A percentile compares a stretch with the other conserved stretches of the same genome.
Conservation (phyloP, 2,329 filamentous ascomycete genomes). For the Diatrype stigma region DNA sequence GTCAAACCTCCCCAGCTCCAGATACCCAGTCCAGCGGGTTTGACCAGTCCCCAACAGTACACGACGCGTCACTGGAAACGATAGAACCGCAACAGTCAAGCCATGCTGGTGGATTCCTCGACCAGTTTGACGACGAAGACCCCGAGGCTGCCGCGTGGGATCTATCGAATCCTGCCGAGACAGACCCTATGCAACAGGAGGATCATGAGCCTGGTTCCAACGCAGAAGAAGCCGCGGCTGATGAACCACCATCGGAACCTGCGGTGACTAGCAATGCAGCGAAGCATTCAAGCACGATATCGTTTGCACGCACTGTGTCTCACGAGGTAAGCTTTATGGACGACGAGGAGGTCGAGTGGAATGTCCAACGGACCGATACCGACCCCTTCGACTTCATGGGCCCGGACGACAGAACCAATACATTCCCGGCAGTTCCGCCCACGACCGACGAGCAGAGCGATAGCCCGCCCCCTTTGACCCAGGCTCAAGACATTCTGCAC, state of each 20-base stretch:
- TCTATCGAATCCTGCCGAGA: slow-evolving; percentile 10
- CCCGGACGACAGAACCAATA: slow-evolving; percentile 55
- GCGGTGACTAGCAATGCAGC: slow-evolving; percentile 27
- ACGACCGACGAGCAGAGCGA: slow-evolving; percentile 27
- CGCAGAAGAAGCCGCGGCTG: slow-evolving; percentile 9
- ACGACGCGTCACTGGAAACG: slow-evolving; percentile 10
- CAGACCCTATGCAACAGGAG: slow-evolving; percentile 7
- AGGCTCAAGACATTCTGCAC: slow-evolving; percentile 50
- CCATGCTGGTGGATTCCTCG: slow-evolving; percentile 13
- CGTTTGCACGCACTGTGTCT: slow-evolving; percentile 61
- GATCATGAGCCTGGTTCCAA: slow-evolving; percentile 7
- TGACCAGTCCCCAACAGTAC: slow-evolving; percentile 8
- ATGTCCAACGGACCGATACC: slow-evolving; percentile 44
- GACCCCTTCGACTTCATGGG: slow-evolving; percentile 60
- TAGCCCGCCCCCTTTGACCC: slow-evolving; percentile 42
- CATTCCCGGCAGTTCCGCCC: slow-evolving; percentile 55
- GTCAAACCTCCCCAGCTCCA: slow-evolving; percentile 3
- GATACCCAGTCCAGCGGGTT: slow-evolving; percentile 5
- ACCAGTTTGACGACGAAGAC: slow-evolving; percentile 22
- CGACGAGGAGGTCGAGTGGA: slow-evolving; percentile 57
- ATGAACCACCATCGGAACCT: slow-evolving; percentile 5
- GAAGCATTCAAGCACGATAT: slow-evolving; percentile 58
- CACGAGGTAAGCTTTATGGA: slow-evolving; percentile 57
- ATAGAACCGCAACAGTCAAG: background rate
- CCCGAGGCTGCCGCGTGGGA: slow-evolving; percentile 23